Evolutionary conservation across 768 basidiomycete species (phyloP).

Genomic region (Mycena capillaripes): DNA sequence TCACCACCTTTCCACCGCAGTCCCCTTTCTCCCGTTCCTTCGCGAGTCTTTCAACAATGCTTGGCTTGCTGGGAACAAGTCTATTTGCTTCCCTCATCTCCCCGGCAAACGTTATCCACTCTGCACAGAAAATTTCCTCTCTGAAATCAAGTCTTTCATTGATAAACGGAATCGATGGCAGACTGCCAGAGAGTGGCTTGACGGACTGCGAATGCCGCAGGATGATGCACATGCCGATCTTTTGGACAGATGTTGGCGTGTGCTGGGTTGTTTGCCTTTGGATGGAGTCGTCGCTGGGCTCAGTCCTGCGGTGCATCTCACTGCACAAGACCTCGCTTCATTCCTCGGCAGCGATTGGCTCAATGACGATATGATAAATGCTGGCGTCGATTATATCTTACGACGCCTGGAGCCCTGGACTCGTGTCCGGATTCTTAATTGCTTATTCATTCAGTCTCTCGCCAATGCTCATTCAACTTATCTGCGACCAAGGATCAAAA

Average conservation of each 20-base stretch:
- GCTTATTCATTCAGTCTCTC: slow-evolving; percentile 6
- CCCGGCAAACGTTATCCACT: slow-evolving; percentile 1
- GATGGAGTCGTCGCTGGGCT: background rate
- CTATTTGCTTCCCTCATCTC: slow-evolving; percentile 6
- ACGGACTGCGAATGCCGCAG: background rate
- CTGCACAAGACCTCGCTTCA: background rate
- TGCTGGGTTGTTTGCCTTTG: background rate
- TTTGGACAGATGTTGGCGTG: background rate
- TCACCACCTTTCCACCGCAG: background rate
- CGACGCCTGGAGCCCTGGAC: background rate
- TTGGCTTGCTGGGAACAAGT: background rate
- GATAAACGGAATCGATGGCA: background rate
- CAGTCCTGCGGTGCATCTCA: slow-evolving; percentile 8
- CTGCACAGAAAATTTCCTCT: slow-evolving; percentile 4
- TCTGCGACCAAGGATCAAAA: too few relatives aligned
- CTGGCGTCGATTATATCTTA: slow-evolving; percentile 4
- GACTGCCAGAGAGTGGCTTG: background rate
- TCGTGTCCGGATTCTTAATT: slow-evolving; percentile 4
- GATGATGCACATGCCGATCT: background rate
- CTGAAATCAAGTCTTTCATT: background rate
- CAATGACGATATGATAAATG: slow-evolving; percentile 18
- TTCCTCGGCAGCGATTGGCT: slow-evolving; percentile 10
- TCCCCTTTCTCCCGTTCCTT: background rate
- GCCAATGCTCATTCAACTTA: too few relatives aligned
- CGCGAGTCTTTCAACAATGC: background rate